Conservation (phyloP, 208 protist species). For the Leptomonas pyrrhocoris region DNA sequence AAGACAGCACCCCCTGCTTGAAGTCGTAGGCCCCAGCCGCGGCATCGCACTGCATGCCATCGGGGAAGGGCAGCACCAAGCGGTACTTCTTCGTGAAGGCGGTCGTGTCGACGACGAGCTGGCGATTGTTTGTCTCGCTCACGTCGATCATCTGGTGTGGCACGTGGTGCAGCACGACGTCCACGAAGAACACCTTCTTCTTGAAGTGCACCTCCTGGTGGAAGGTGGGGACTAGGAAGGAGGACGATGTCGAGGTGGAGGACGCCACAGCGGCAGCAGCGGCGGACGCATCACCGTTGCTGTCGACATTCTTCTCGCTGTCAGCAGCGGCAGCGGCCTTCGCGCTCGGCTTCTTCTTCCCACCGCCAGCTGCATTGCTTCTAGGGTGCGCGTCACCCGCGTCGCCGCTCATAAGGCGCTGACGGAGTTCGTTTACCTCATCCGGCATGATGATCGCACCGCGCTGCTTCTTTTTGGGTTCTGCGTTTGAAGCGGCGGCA, state of each 20-base stretch:
- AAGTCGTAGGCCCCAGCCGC: slow-evolving; percentile 60
- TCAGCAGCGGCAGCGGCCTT: slow-evolving; percentile 17
- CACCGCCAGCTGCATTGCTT: not conserved
- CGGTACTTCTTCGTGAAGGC: slow-evolving; percentile 83
- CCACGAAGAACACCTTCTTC: slow-evolving; percentile 70
- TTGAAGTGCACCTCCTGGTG: slow-evolving; percentile 85
- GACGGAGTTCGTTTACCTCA: slow-evolving; percentile 65
- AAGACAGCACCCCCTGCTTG: slow-evolving; percentile 63
- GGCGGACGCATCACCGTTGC: not conserved
- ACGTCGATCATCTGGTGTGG: slow-evolving; percentile 76
- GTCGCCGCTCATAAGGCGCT: slow-evolving; percentile 37
- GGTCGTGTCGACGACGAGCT: slow-evolving; percentile 77
- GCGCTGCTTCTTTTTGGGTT: slow-evolving; percentile 36
- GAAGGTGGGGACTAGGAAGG: slow-evolving; percentile 51
- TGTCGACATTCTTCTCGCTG: slow-evolving; percentile 6
- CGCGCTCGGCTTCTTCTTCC: slow-evolving; percentile 9
- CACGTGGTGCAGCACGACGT: slow-evolving; percentile 84
- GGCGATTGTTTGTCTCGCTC: slow-evolving; percentile 49
- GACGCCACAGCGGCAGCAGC: slow-evolving; percentile 12
- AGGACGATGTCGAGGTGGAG: slow-evolving; percentile 17
- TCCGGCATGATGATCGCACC: slow-evolving; percentile 78
- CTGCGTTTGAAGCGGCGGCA: not conserved
- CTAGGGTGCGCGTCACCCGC: not conserved
- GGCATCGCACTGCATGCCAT: slow-evolving; percentile 57
- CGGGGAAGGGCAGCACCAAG: slow-evolving; percentile 76